Evolutionary conservation across 2,329 filamentous ascomycete genomes (phyloP), one percentile per base, ranked within the genome.

Genomic region (Xylaria polymorpha): DNA sequence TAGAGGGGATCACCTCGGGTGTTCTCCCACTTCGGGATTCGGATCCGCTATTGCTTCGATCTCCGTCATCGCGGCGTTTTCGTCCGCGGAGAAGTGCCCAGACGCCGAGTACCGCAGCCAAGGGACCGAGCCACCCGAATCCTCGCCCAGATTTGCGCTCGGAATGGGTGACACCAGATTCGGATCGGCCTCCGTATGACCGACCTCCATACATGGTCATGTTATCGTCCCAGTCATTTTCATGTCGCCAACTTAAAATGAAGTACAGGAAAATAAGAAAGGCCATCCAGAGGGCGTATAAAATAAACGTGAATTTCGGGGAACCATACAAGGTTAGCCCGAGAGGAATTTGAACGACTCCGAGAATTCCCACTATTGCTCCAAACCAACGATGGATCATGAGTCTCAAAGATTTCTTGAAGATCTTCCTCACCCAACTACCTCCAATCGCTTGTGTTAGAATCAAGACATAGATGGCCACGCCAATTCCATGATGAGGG

Each of bases 301-400:
- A 84, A 61, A 99, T 90, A 79, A 98, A 99, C 3, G 94, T 86
- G 44, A 87, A 88, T 76, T 91, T 89, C 5, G 96, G 95, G 37
- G 94, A 97, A 6, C 96, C 96, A 76, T 98, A 99, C 1, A 99
- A 85, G 0, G 94, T 94, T 56, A 99, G 85, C 0, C 96, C 96
- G 0, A 99, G 85, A 0, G 96, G 92, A 12, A 99, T 89, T 78
- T 99, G 96, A 3, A 91, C 87, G 72, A 98, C 90, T 0, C 93
- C 96, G 4, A 99, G 84, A 20, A 98, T 81, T 2, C 92, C 91
- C 74, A 95, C 89, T 0, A 88, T 83, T 66, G 94, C 86, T 20
- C 96, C 96, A 20, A 92, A 82, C 94, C 96, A 98, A 78, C 94
- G 92, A 81, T 99, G 96, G 50, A 98, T 80, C 85, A 92, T 85